Conservation (phyloP, 495 filamentous ascomycete species). For the Aspergillus haitiensis region DNA sequence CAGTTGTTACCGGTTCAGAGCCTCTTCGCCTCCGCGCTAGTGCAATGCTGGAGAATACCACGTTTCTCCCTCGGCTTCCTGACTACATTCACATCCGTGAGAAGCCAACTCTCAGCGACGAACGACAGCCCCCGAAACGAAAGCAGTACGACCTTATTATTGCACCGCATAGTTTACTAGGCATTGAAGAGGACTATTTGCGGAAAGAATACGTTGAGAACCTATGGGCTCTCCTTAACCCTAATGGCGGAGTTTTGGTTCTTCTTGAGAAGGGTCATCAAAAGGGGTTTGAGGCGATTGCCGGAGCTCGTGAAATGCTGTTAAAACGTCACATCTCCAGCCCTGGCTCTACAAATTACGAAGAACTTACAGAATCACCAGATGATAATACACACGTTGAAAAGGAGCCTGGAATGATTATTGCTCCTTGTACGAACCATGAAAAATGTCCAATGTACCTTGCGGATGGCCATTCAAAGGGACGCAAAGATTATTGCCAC, state of each 20-base stretch:
- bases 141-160: conserved; percentile 90
- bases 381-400: conserved; percentile 35
- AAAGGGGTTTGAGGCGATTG: conserved; percentile 88
- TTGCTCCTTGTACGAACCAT: conserved; percentile 96
- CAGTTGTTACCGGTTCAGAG: conserved; percentile 62
- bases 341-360: conserved; percentile 53
- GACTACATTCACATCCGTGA: conserved; percentile 71
- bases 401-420: conserved; percentile 83
- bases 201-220: conserved; percentile 79
- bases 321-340: conserved; percentile 74
- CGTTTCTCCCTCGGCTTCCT: conserved; percentile 89
- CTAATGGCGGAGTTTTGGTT: conserved; percentile 82
- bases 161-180: conserved; percentile 78
- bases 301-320: conserved; percentile 73
- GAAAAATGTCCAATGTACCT: conserved; percentile 84
- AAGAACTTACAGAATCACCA: conserved; percentile 39
- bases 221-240: conserved; percentile 81
- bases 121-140: conserved; percentile 50
- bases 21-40: conserved; percentile 73
- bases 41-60: conserved; percentile 78
- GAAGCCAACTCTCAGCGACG: conserved; percentile 47
- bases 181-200: conserved; percentile 66
- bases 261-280: conserved; percentile 90
- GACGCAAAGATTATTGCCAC: conserved; percentile 86
- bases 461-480: conserved; percentile 60